Conservation (phyloP, 176 grass and related monocot genomes). For the Canna indica region DNA sequence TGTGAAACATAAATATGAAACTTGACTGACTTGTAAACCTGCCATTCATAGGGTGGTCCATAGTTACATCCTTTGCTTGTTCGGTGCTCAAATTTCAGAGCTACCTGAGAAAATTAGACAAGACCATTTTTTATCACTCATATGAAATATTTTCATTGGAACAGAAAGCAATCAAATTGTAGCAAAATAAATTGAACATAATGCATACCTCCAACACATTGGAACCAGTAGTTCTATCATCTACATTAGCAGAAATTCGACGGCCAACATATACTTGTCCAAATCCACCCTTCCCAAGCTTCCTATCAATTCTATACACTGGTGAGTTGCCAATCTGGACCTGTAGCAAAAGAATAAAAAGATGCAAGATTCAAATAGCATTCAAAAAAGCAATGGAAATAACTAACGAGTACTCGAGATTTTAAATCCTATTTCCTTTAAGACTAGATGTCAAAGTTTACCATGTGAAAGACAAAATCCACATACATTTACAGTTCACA, state of each 20-base stretch:
- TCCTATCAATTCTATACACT: conserved; percentile 67
- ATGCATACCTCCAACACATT: too few relatives aligned
- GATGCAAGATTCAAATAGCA: background rate
- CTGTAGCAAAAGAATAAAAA: conserved; percentile 22
- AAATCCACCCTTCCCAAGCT: conserved; percentile 92
- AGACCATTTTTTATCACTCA: background rate
- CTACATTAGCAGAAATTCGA: conserved; percentile 44
- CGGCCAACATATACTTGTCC: conserved; percentile 90
- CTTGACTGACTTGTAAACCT: too few relatives aligned
- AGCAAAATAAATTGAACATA: conserved; percentile 55
- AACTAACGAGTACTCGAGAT: conserved; percentile 12
- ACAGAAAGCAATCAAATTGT: conserved; percentile 6
- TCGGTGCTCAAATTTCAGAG: conserved; percentile 88
- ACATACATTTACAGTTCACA: background rate
- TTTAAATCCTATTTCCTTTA: background rate
- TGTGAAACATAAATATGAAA: conserved; percentile 47
- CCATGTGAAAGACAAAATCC: background rate
- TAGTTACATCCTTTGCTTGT: conserved; percentile 88
- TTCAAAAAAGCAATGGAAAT: conserved; percentile 5
- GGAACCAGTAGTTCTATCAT: conserved; percentile 47
- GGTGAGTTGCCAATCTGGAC: conserved; percentile 74
- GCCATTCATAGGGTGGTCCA: conserved; percentile 87
- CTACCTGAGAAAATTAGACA: conserved; percentile 32
- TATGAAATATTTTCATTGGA: background rate
- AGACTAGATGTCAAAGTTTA: background rate